Percentiles rank a stretch among this genome's conserved stretches.
These are phyloP conservation scores for Boechera retrofracta DNA, from an alignment of 345 rosid genomes.

Conservation along the genomic window DNA sequence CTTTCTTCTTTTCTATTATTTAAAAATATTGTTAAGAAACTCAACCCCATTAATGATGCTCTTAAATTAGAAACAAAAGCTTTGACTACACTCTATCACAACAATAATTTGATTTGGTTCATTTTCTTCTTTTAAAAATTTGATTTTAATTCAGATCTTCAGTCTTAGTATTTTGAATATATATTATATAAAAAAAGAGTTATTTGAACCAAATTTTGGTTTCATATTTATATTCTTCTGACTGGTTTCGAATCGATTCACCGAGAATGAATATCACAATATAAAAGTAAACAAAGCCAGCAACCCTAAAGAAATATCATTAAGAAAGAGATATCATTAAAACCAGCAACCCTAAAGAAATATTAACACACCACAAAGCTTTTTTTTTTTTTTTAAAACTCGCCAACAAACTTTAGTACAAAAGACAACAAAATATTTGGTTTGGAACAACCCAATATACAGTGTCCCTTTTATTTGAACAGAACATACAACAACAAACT, in stretches of 20 bases:
- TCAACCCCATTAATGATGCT: no score
- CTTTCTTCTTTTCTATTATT: no score
- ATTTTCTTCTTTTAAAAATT: no score
- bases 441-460: background rate
- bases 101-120: no score
- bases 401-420: background rate
- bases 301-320: background rate
- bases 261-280: background rate
- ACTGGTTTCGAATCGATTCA: background rate
- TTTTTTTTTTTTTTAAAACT: background rate
- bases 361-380: background rate
- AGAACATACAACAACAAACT: background rate
- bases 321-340: background rate
- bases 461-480: background rate
- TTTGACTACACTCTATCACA: no score
- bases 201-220: background rate
- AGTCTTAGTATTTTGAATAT: no score
- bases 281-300: background rate
- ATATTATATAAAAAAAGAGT: no score
- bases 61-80: no score
- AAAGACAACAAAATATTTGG: constrained; percentile 7
- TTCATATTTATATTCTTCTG: background rate
- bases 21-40: no score
- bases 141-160: no score
- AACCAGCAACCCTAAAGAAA: background rate